These are phyloP conservation scores for Ophiostoma perfectum DNA, from an alignment of 2,329 filamentous ascomycete genomes.

Conservation along the genomic window DNA sequence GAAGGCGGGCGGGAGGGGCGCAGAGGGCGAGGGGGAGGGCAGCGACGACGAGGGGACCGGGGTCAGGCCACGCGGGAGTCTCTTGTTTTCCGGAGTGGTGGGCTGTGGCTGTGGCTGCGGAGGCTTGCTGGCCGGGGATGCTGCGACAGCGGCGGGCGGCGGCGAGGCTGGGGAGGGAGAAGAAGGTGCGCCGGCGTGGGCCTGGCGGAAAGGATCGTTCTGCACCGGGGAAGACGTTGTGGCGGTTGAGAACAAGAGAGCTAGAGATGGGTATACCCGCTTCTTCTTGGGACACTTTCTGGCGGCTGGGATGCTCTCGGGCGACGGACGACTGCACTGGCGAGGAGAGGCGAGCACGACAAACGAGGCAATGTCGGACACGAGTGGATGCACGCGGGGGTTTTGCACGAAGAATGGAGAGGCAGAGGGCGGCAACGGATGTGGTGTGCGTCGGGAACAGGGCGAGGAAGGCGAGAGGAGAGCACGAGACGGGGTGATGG, in stretches of 20 bases:
- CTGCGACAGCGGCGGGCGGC: too few relatives aligned
- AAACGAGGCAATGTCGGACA: background rate
- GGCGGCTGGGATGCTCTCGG: background rate
- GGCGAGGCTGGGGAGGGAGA: too few relatives aligned
- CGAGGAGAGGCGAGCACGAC: background rate
- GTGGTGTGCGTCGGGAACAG: background rate
- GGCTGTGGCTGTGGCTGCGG: background rate
- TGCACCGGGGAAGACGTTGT: too few relatives aligned
- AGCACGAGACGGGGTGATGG: background rate
- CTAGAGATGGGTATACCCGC: too few relatives aligned
- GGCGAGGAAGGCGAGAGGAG: background rate
- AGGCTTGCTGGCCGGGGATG: background rate
- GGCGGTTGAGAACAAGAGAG: too few relatives aligned
- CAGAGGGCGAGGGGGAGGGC: background rate
- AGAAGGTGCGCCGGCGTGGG: too few relatives aligned
- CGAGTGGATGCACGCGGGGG: background rate
- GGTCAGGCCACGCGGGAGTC: background rate
- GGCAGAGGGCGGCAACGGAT: background rate
- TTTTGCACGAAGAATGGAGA: background rate
- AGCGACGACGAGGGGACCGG: background rate
- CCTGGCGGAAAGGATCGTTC: too few relatives aligned
- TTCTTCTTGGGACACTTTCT: background rate
- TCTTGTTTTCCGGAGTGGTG: background rate
- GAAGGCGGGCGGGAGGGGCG: conserved; percentile 35
- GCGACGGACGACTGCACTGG: background rate